Percentiles rank a stretch among this genome's conserved stretches.
These are phyloP conservation scores for Cladosporium sphaerospermum DNA, from an alignment of 2,329 filamentous ascomycete species.

Conservation along the genomic window DNA sequence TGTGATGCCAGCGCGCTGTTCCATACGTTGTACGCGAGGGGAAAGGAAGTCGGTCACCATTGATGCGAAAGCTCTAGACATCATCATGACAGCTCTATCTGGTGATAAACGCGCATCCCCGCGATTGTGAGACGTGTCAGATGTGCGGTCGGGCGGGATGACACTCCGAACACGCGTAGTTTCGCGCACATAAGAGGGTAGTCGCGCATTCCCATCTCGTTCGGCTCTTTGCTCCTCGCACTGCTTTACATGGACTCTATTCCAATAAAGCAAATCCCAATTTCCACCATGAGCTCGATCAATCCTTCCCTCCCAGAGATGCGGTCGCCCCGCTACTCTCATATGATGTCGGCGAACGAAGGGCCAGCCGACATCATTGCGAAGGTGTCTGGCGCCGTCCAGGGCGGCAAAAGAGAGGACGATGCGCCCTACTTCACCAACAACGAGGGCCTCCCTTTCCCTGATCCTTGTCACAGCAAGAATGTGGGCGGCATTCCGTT, in stretches of 20 bases:
- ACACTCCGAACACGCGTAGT: neutral
- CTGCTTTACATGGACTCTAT: neutral
- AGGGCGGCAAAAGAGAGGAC: conserved; percentile 44
- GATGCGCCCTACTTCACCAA: conserved; percentile 50
- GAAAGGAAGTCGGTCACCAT: neutral
- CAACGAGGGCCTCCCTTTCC: conserved; percentile 49
- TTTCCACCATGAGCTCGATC: conserved; percentile 6
- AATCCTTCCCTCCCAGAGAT: conserved; percentile 3
- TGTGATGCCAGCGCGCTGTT: neutral
- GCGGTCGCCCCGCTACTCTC: conserved; percentile 15
- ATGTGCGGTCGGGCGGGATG: neutral
- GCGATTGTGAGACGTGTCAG: neutral
- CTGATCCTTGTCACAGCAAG: conserved; percentile 47
- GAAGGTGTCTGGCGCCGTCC: conserved; percentile 43
- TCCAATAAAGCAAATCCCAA: neutral
- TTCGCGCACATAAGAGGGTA: neutral
- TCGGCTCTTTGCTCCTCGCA: neutral
- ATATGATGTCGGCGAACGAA: conserved; percentile 45
- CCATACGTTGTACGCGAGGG: neutral
- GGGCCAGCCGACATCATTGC: conserved; percentile 48
- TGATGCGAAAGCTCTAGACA: neutral
- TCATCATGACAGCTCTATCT: conserved; percentile 9
- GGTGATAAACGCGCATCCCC: neutral
- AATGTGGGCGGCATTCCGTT: conserved; percentile 48
- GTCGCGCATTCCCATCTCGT: neutral